Percentiles rank a stretch among this genome's conserved stretches.
Conservation (phyloP, 1,139 yeast species). For the Suhomyces ambrosiae region DNA sequence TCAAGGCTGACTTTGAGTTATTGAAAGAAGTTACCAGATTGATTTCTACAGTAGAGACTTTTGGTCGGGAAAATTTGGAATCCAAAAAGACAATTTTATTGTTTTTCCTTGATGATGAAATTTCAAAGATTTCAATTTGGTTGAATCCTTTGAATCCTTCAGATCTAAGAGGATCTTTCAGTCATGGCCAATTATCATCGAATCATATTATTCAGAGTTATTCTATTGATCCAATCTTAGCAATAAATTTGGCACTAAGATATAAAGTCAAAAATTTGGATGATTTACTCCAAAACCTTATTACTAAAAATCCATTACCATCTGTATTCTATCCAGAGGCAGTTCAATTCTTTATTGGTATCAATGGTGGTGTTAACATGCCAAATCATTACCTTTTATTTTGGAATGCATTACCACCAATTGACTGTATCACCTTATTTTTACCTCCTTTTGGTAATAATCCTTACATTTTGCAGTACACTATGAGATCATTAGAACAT, state of each 20-base stretch:
- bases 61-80: slow-evolving; percentile 30
- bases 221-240: slow-evolving; percentile 68
- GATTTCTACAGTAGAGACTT: slow-evolving; percentile 27
- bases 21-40: slow-evolving; percentile 54
- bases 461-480: slow-evolving; percentile 76
- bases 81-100: slow-evolving; percentile 54
- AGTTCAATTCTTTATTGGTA: slow-evolving; percentile 56
- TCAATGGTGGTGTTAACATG: slow-evolving; percentile 42
- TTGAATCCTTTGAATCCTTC: slow-evolving; percentile 62
- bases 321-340: slow-evolving; percentile 68
- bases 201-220: slow-evolving; percentile 56
- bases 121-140: slow-evolving; percentile 76
- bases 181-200: slow-evolving; percentile 36
- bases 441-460: slow-evolving; percentile 72
- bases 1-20: slow-evolving; percentile 66
- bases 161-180: slow-evolving; percentile 42
- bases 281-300: slow-evolving; percentile 47
- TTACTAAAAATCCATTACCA: slow-evolving; percentile 58
- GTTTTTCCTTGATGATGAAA: slow-evolving; percentile 75
- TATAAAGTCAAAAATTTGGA: slow-evolving; percentile 49
- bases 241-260: slow-evolving; percentile 69
- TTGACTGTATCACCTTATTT: slow-evolving; percentile 83
- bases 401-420: slow-evolving; percentile 80
- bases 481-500: slow-evolving; percentile 85
- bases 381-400: slow-evolving; percentile 55